phyloP scores from a whole-genome alignment of 192 early-diverging fungal species.

The Endogone sp. region DNA sequence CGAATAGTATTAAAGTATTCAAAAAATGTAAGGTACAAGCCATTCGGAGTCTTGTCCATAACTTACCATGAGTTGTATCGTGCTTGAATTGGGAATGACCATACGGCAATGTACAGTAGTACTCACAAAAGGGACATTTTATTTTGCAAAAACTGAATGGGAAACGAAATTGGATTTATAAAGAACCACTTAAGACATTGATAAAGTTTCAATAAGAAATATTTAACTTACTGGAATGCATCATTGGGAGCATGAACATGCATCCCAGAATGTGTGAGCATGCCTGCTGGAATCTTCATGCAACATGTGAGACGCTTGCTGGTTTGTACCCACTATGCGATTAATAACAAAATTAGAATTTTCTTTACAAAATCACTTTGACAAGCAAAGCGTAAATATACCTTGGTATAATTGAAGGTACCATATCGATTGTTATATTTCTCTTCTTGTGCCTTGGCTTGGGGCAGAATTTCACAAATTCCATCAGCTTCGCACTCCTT shows the following conservation, averaged over 20 bases:
- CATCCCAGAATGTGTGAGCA: constrained; percentile 21
- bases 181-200: not conserved
- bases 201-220: not conserved
- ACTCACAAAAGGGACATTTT: not conserved
- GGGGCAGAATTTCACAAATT: too few relatives aligned
- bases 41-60: not conserved
- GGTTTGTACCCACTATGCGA: constrained; percentile 24
- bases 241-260: constrained; percentile 24
- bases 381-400: too few relatives aligned
- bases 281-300: constrained; percentile 26
- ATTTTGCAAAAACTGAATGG: not conserved
- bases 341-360: too few relatives aligned
- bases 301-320: constrained; percentile 18
- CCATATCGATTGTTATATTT: too few relatives aligned
- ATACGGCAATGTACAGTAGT: constrained; percentile 19
- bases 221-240: not conserved
- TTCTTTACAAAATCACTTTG: too few relatives aligned
- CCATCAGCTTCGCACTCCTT: too few relatives aligned
- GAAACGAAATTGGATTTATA: not conserved
- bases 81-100: constrained; percentile 18
- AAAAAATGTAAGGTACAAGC: not conserved
- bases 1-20: not conserved
- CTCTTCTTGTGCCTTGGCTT: too few relatives aligned
- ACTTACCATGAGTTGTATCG: constrained; percentile 23
- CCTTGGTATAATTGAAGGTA: too few relatives aligned